A percentile compares a stretch with the other conserved stretches of the same genome.
phyloP scores from a whole-genome alignment of 176 grass and related monocot species.

The Puya raimondii region DNA sequence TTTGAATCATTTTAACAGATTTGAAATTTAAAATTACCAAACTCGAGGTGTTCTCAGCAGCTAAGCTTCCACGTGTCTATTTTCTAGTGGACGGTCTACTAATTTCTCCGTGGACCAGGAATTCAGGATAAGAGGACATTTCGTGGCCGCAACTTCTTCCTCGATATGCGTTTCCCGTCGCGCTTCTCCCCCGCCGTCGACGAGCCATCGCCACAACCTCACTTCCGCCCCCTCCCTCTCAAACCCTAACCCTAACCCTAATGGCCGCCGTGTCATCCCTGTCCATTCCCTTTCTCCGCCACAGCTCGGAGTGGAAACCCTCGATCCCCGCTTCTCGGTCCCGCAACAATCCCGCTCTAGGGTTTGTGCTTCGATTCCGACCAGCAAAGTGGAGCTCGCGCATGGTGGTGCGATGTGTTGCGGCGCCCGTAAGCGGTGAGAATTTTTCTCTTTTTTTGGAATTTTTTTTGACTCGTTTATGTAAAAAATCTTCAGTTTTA shows the following conservation, averaged over 20 bases:
- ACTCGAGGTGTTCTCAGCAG: too few relatives aligned
- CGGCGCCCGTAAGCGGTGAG: slow-evolving; percentile 56
- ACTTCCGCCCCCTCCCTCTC: slow-evolving; percentile 34
- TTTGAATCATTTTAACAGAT: too few relatives aligned
- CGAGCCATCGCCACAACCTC: not conserved
- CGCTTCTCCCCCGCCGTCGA: too few relatives aligned
- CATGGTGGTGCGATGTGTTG: slow-evolving; percentile 65
- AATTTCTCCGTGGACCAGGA: too few relatives aligned
- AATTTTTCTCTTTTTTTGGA: slow-evolving; percentile 6
- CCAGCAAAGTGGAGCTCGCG: slow-evolving; percentile 26
- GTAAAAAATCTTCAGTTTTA: slow-evolving; percentile 1
- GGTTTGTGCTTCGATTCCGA: slow-evolving; percentile 10
- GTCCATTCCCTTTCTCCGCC: slow-evolving; percentile 49
- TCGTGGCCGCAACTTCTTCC: too few relatives aligned
- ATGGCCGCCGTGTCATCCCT: slow-evolving; percentile 75
- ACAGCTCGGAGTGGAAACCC: slow-evolving; percentile 42
- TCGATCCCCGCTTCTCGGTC: slow-evolving; percentile 10
- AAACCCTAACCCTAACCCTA: slow-evolving; percentile 9
- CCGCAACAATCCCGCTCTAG: slow-evolving; percentile 5
- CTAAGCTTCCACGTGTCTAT: too few relatives aligned
- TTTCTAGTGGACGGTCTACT: too few relatives aligned
- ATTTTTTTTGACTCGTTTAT: not conserved
- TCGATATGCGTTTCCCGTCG: too few relatives aligned
- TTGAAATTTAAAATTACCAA: too few relatives aligned
- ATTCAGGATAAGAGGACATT: too few relatives aligned